phyloP scores from a whole-genome alignment of 2,329 filamentous ascomycete species.

The Paracoccidioides brasiliensis region DNA sequence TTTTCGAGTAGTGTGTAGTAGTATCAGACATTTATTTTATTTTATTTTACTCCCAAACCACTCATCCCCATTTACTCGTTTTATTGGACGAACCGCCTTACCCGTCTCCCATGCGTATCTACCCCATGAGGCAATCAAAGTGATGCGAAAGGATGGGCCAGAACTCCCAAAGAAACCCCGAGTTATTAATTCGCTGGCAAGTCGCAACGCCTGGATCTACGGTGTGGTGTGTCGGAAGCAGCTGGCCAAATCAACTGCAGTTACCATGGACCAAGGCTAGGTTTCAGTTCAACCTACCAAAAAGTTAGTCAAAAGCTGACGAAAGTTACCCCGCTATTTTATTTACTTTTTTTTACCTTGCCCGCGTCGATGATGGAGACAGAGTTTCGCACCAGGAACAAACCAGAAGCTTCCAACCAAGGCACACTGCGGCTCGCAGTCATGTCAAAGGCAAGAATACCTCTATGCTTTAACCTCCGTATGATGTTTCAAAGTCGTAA shows the following conservation, averaged over 20 bases:
- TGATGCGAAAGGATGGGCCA: neutral
- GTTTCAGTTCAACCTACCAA: neutral
- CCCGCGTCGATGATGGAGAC: neutral
- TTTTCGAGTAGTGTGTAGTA: too few species aligned
- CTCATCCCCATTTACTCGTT: too few species aligned
- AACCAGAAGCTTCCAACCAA: neutral
- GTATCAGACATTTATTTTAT: too few species aligned
- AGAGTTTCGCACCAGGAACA: conserved; percentile 1
- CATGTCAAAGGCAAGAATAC: too few species aligned
- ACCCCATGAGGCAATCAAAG: neutral
- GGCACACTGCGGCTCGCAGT: too few species aligned
- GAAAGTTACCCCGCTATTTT: neutral
- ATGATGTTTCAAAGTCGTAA: too few species aligned
- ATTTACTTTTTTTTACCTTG: too few species aligned
- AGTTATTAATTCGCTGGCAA: neutral
- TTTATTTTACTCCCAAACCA: too few species aligned
- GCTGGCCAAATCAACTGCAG: neutral
- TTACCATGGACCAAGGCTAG: neutral
- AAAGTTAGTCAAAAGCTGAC: neutral
- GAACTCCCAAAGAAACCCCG: neutral
- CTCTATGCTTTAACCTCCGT: too few species aligned
- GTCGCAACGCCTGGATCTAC: too few species aligned
- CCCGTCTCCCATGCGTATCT: too few species aligned
- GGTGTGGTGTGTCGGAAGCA: neutral
- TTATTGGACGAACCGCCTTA: too few species aligned